Percentiles rank a stretch among this genome's conserved stretches.
Conservation (phyloP, 2,329 filamentous ascomycete species). For the Aspergillus sp. region DNA sequence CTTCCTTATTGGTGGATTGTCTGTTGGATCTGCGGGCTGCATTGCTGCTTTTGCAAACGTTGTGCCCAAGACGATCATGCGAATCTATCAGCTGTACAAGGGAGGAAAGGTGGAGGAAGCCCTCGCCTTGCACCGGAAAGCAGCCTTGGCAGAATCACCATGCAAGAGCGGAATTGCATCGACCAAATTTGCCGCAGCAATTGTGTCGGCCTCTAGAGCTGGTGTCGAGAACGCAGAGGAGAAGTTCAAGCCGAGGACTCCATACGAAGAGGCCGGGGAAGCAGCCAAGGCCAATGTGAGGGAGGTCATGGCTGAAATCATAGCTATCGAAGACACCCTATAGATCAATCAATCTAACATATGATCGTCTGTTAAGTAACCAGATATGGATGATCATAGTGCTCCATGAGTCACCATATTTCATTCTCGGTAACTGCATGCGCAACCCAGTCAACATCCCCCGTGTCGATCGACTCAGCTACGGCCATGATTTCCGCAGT, state of each 20-base stretch:
- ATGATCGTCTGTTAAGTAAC: background rate
- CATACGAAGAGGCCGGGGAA: conserved; percentile 59
- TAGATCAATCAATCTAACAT: conserved; percentile 4
- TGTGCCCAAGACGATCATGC: conserved; percentile 59
- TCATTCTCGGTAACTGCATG: conserved; percentile 52
- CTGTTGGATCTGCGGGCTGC: conserved; percentile 58
- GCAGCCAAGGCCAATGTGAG: conserved; percentile 49
- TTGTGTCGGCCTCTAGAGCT: conserved; percentile 62
- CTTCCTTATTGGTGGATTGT: conserved; percentile 64
- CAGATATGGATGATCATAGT: background rate
- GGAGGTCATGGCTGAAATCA: conserved; percentile 46
- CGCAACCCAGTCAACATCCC: conserved; percentile 53
- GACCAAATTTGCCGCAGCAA: conserved; percentile 68
- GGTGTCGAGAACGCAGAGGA: conserved; percentile 64
- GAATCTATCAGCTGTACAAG: conserved; percentile 64
- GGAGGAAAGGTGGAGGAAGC: conserved; percentile 63
- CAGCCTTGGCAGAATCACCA: conserved; percentile 67
- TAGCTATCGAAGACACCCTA: conserved; percentile 41
- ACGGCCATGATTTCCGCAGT: conserved; percentile 54
- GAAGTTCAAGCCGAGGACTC: conserved; percentile 62
- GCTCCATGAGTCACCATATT: conserved; percentile 40
- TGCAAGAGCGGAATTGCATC: conserved; percentile 69
- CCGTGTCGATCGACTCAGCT: conserved; percentile 53
- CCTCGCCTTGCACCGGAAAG: conserved; percentile 62
- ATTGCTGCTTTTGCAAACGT: conserved; percentile 64